A percentile compares a stretch with the other conserved stretches of the same genome.
Evolutionary conservation across 805 yeast species (phyloP).

Genomic region (Torulaspora franciscae): DNA sequence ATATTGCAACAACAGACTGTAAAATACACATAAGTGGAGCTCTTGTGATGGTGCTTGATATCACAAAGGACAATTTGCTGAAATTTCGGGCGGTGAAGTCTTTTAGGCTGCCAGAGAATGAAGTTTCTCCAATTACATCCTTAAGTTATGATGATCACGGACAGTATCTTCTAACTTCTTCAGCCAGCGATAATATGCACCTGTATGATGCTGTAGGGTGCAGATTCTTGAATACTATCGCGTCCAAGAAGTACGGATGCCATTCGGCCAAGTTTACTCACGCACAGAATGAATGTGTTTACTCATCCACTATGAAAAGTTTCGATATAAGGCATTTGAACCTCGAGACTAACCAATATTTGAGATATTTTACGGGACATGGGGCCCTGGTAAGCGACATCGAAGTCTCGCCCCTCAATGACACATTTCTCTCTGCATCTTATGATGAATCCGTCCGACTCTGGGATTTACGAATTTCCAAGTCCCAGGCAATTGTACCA

Average conservation of each 20-base stretch:
- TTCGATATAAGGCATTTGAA: constrained; percentile 72
- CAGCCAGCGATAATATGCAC: constrained; percentile 78
- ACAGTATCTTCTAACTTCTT: constrained; percentile 65
- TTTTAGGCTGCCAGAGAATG: constrained; percentile 45
- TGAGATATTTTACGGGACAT: constrained; percentile 87
- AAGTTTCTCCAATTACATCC: constrained; percentile 56
- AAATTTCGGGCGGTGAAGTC: constrained; percentile 44
- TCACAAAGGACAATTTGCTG: constrained; percentile 28
- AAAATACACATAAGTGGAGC: not conserved
- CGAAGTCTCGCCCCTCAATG: constrained; percentile 67
- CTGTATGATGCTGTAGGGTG: constrained; percentile 76
- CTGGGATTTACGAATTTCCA: constrained; percentile 78
- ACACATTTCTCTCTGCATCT: constrained; percentile 61
- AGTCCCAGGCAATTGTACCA: constrained; percentile 58
- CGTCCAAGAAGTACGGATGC: constrained; percentile 88
- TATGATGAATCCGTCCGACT: constrained; percentile 73
- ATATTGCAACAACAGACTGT: not conserved
- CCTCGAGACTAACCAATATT: constrained; percentile 68
- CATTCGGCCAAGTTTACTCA: constrained; percentile 83
- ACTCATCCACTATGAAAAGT: constrained; percentile 78
- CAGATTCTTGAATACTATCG: constrained; percentile 58
- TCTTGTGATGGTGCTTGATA: constrained; percentile 19
- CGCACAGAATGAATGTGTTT: constrained; percentile 62
- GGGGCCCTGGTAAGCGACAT: constrained; percentile 66
- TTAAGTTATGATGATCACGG: constrained; percentile 83